These are phyloP conservation scores for Ascosphaera apis DNA, from an alignment of 2,329 filamentous ascomycete genomes.

Conservation along the genomic window DNA sequence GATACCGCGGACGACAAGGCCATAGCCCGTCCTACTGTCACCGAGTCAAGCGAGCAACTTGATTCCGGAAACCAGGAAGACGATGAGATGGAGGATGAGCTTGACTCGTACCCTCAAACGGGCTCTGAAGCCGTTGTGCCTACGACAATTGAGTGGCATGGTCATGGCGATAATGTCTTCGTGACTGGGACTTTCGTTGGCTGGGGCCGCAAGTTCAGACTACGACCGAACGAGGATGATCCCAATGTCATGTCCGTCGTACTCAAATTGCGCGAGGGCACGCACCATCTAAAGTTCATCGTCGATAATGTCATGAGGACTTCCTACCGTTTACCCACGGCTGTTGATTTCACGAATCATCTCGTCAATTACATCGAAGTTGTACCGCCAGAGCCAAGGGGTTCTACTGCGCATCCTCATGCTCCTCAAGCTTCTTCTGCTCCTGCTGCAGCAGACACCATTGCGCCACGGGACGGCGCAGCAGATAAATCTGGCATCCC, in stretches of 20 bases:
- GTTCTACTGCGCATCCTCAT: too few species aligned
- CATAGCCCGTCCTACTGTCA: too few species aligned
- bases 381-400: too few species aligned
- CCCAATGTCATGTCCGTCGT: slow-evolving; percentile 47
- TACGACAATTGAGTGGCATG: slow-evolving; percentile 65
- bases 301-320: slow-evolving; percentile 87
- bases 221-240: slow-evolving; percentile 27
- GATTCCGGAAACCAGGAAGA: slow-evolving; percentile 42
- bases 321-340: slow-evolving; percentile 67
- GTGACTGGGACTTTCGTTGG: slow-evolving; percentile 94
- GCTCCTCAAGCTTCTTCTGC: too few species aligned
- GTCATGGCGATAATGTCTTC: slow-evolving; percentile 70
- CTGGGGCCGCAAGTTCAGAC: slow-evolving; percentile 83
- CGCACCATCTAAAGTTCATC: slow-evolving; percentile 89
- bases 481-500: too few species aligned
- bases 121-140: slow-evolving; percentile 59
- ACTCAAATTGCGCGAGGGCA: slow-evolving; percentile 71
- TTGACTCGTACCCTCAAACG: slow-evolving; percentile 39
- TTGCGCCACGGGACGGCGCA: too few species aligned
- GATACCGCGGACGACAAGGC: too few species aligned
- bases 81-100: slow-evolving; percentile 49
- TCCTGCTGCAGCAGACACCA: slow-evolving; percentile 39
- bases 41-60: slow-evolving; percentile 31
- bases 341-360: slow-evolving; percentile 94
- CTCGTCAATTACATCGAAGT: slow-evolving; percentile 97